Evolutionary conservation across 164 flowering plant species (phyloP).

Genomic region (Berberis thunbergii): DNA sequence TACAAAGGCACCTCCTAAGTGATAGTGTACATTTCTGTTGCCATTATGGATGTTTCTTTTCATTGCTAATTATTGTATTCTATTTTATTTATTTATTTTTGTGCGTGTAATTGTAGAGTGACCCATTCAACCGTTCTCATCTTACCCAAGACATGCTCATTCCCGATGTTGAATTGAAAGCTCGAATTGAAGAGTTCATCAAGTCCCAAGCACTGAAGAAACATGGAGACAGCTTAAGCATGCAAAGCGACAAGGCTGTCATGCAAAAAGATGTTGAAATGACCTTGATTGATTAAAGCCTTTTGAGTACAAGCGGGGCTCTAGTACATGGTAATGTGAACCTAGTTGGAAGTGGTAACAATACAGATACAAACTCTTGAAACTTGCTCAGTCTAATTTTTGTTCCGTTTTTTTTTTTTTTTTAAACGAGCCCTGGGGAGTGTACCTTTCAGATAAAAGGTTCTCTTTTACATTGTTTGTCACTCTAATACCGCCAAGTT

Average conservation of each 20-base stretch:
- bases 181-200: constrained; percentile 70
- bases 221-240: constrained; percentile 24
- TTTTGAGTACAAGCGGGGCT: background rate
- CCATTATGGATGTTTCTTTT: background rate
- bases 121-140: constrained; percentile 94
- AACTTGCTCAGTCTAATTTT: too few species aligned
- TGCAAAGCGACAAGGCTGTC: constrained; percentile 30
- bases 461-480: too few species aligned
- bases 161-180: constrained; percentile 63
- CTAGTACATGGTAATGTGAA: background rate
- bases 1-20: constrained; percentile 93
- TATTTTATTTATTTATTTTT: background rate
- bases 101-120: constrained; percentile 35
- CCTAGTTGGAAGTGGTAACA: too few species aligned
- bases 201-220: constrained; percentile 41
- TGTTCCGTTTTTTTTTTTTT: too few species aligned
- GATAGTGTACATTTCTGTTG: constrained; percentile 42
- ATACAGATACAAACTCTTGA: too few species aligned
- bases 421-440: too few species aligned
- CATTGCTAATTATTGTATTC: background rate
- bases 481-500: too few species aligned
- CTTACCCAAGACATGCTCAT: constrained; percentile 92
- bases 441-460: too few species aligned
- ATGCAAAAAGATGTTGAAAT: constrained; percentile 32
- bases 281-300: constrained; percentile 31